phyloP scores from a whole-genome alignment of 371 early-diverging fungal species.

The Actinomucor elegans region DNA sequence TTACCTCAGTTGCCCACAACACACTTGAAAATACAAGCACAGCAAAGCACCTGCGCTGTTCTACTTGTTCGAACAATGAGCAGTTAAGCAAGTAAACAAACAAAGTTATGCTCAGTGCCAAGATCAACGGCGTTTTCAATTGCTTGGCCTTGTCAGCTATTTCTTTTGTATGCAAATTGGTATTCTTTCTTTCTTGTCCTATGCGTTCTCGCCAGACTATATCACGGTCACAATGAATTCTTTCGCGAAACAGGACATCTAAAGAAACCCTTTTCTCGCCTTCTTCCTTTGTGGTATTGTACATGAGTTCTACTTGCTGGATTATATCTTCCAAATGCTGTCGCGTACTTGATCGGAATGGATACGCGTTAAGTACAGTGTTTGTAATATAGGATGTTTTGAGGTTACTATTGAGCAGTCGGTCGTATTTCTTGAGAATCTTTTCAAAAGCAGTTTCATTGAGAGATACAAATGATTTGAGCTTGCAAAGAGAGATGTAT shows the following conservation, averaged over 20 bases:
- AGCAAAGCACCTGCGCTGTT: conserved; percentile 63
- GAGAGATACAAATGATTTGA: conserved; percentile 81
- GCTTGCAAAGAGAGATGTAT: conserved; percentile 74
- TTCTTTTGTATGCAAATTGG: background rate
- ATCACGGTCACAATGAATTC: conserved; percentile 16
- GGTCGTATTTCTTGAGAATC: conserved; percentile 94
- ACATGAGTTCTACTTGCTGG: conserved; percentile 48
- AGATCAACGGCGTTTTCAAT: background rate
- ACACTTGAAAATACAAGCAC: conserved; percentile 58
- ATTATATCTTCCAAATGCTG: conserved; percentile 41
- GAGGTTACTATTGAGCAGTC: conserved; percentile 61
- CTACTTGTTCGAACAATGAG: conserved; percentile 50
- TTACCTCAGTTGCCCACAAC: conserved; percentile 71
- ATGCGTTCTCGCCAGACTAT: background rate
- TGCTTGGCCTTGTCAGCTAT: conserved; percentile 27
- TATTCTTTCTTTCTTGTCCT: background rate
- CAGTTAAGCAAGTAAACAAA: conserved; percentile 56
- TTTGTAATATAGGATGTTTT: conserved; percentile 42
- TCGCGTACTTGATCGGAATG: conserved; percentile 45
- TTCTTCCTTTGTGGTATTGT: conserved; percentile 38
- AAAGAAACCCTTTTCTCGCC: conserved; percentile 32
- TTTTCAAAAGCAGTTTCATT: conserved; percentile 92
- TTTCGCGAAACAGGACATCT: conserved; percentile 54
- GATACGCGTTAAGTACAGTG: conserved; percentile 57
- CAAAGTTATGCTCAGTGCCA: conserved; percentile 39